These are phyloP conservation scores for Botrytis aclada DNA, from an alignment of 2,329 filamentous ascomycete species.

Conservation along the genomic window DNA sequence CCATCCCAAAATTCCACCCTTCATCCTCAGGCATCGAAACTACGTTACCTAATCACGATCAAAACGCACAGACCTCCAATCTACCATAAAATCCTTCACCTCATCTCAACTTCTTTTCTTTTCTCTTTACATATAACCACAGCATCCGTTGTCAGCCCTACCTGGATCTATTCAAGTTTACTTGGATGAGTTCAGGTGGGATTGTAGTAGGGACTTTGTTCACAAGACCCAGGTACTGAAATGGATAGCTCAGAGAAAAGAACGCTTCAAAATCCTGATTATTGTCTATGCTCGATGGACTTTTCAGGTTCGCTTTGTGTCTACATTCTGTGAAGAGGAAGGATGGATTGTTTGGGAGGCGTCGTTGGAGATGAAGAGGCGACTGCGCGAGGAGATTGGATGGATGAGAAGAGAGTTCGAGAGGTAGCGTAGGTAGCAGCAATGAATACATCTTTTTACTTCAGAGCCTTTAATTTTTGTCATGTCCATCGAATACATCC, in stretches of 20 bases:
- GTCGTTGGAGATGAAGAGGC: too few species aligned
- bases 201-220: constrained; percentile 6
- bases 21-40: not conserved
- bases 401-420: not conserved
- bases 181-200: not conserved
- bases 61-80: not conserved
- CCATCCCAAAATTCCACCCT: not conserved
- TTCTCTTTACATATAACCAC: constrained; percentile 16
- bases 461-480: not conserved
- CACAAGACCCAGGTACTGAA: constrained; percentile 6
- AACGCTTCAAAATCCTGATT: constrained; percentile 15
- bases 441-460: not conserved
- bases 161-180: not conserved
- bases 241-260: constrained; percentile 13
- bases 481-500: not conserved
- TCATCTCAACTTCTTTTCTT: constrained; percentile 3
- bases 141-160: constrained; percentile 11
- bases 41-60: not conserved
- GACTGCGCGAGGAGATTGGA: not conserved
- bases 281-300: constrained; percentile 15
- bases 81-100: constrained; percentile 14
- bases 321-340: not conserved
- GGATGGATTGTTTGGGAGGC: not conserved
- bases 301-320: constrained; percentile 17
- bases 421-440: not conserved